A percentile compares a stretch with the other conserved stretches of the same genome.
phyloP scores from a whole-genome alignment of 768 basidiomycete genomes.

The Mycena amicta region DNA sequence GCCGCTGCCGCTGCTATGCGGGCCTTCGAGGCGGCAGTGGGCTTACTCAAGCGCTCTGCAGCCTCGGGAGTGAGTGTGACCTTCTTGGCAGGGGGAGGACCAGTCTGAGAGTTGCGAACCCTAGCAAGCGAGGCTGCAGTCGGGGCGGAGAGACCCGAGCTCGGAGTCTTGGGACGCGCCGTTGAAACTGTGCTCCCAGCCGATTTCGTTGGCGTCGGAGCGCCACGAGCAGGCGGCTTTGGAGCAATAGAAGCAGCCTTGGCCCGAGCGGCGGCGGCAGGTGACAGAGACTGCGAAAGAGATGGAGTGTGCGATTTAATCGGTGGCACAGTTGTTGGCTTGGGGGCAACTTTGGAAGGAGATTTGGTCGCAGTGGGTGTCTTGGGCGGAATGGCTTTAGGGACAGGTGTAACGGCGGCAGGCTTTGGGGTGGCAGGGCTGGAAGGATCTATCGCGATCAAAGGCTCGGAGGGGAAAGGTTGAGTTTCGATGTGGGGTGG shows the following conservation, averaged over 20 bases:
- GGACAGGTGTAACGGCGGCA: constrained; percentile 19
- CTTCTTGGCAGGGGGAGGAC: constrained; percentile 56
- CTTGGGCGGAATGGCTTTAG: constrained; percentile 29
- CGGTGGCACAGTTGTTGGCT: constrained; percentile 25
- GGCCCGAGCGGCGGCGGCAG: constrained; percentile 16
- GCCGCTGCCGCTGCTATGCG: constrained; percentile 41
- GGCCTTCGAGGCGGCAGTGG: constrained; percentile 76
- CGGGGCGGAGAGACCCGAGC: constrained; percentile 74
- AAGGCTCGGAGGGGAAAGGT: constrained; percentile 24
- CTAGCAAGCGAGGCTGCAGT: constrained; percentile 82
- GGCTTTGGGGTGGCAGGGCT: constrained; percentile 27
- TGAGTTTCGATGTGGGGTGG: constrained; percentile 24
- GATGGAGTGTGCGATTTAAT: constrained; percentile 25
- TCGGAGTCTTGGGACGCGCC: constrained; percentile 61
- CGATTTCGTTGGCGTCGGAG: constrained; percentile 34
- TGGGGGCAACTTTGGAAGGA: constrained; percentile 17
- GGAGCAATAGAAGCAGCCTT: constrained; percentile 15
- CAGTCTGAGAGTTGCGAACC: constrained; percentile 55
- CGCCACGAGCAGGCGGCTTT: constrained; percentile 28
- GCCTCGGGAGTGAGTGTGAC: constrained; percentile 52
- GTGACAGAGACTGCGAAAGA: constrained; percentile 20
- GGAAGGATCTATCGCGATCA: constrained; percentile 23
- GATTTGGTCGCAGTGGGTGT: constrained; percentile 19
- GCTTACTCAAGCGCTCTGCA: constrained; percentile 74
- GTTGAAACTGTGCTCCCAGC: constrained; percentile 38